Evolutionary conservation across 768 basidiomycete species (phyloP), one percentile per base, ranked within the genome.

Genomic region (Auriscalpium vulgare): DNA sequence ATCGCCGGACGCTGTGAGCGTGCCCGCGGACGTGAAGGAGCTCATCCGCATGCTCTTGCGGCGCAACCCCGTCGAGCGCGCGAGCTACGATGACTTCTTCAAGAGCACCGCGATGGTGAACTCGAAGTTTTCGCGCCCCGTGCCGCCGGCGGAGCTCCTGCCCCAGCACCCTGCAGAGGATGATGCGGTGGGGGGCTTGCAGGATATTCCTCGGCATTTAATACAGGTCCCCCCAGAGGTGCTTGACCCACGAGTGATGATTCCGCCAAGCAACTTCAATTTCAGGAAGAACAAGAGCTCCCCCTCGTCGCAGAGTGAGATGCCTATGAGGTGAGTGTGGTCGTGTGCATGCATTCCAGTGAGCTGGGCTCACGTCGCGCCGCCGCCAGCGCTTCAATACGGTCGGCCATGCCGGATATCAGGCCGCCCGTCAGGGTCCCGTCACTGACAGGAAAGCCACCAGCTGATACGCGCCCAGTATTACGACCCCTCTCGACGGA

Each of bases 21-120:
- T 95, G 8, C 82, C 93, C 2, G 65, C 69, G 8, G 95, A 97
- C 64, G 78, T 99, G 68, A 98, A 99, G 72, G 78, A 79, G 36
- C 84, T 98, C 51, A 91, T 98, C 36, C 80, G 92, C 16, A 68
- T 74, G n/a, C 74, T 99, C 49, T 75, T 99, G 50, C 91, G 87
- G 69, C 83, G 91, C 34, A 82, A 85, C 43, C 94, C 97, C 0
- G 78, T 76, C 0, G 90, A 97, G 66, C 78, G 95, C 2, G 87
- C 91, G 21, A 85, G 79, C 55, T 99, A 95, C 58, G 90, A 95
- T 11, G 91, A 94, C 44, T 97, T 97, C 72, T 99, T 99, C 68
- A 77, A 78, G 51, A 91, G 88, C 60, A 78, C 78, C 36, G 93
- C 87, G 37, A 74, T 88, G 61, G 84, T 79, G 29, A 88, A 86